Conservation (phyloP, 805 yeast genomes). For the Sporopachydermia quercuum region DNA sequence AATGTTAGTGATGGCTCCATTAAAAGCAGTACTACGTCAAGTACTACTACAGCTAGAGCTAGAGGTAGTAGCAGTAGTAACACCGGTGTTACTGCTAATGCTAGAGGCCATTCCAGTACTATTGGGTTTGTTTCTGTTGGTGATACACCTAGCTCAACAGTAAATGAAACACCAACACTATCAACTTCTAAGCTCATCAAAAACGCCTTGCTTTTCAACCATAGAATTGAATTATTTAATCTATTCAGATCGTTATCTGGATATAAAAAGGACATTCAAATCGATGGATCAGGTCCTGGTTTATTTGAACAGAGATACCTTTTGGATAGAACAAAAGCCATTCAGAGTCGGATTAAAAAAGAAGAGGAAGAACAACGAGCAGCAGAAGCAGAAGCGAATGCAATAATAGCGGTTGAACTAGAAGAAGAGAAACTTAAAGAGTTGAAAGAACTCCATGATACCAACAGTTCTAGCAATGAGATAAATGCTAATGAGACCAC, state of each 20-base stretch:
- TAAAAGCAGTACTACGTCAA: no score
- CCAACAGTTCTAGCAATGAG: neutral
- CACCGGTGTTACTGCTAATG: neutral
- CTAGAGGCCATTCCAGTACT: neutral
- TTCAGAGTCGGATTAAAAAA: neutral
- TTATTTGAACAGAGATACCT: slow-evolving; percentile 12
- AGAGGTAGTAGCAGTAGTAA: neutral
- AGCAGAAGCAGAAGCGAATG: neutral
- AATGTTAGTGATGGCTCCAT: no score
- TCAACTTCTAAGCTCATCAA: neutral
- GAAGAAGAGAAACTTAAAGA: neutral
- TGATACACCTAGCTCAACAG: neutral
- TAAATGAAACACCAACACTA: neutral
- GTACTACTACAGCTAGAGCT: neutral
- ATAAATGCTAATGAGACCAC: neutral
- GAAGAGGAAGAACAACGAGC: neutral
- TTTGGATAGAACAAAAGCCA: slow-evolving; percentile 7
- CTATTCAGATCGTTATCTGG: slow-evolving; percentile 11
- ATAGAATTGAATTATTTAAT: slow-evolving; percentile 13
- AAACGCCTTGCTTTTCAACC: slow-evolving; percentile 7
- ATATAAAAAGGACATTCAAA: slow-evolving; percentile 10
- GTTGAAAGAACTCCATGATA: no score
- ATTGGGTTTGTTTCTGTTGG: neutral
- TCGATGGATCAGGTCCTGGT: slow-evolving; percentile 14
- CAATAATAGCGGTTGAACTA: neutral